Evolutionary conservation across 1,284 basidiomycete species (phyloP).

Genomic region (Apiotrichum siamense): DNA sequence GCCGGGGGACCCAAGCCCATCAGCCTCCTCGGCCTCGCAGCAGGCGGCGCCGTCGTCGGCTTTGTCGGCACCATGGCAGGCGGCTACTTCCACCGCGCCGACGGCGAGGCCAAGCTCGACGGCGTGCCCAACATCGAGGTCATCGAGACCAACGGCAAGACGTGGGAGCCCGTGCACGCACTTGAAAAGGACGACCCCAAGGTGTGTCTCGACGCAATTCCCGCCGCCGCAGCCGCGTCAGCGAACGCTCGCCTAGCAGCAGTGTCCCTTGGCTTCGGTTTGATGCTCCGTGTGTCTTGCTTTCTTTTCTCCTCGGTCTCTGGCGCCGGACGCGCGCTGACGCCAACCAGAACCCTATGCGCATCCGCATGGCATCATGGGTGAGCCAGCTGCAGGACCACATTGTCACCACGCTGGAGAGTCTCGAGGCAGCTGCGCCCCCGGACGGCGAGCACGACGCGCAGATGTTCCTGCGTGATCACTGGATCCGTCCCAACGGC

Average conservation of each 20-base stretch:
- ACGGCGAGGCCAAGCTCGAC: slow-evolving; percentile 16
- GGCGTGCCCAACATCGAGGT: slow-evolving; percentile 28
- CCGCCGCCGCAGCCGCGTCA: background rate
- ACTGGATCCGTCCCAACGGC: slow-evolving; percentile 72
- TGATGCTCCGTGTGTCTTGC: slow-evolving; percentile 13
- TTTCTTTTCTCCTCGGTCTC: background rate
- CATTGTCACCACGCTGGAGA: slow-evolving; percentile 74
- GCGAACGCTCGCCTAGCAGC: slow-evolving; percentile 1
- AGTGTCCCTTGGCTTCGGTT: slow-evolving; percentile 7
- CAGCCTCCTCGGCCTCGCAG: slow-evolving; percentile 1
- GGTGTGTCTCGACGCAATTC: slow-evolving; percentile 24
- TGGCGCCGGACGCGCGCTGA: no score
- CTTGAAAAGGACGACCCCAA: slow-evolving; percentile 43
- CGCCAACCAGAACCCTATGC: slow-evolving; percentile 56
- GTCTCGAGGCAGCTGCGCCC: slow-evolving; percentile 62
- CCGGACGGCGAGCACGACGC: slow-evolving; percentile 41
- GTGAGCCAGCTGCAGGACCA: slow-evolving; percentile 71
- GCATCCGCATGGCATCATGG: slow-evolving; percentile 71
- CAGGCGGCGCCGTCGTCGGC: slow-evolving; percentile 7
- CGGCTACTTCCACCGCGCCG: slow-evolving; percentile 6
- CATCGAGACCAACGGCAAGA: slow-evolving; percentile 29
- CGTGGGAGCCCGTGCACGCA: slow-evolving; percentile 36
- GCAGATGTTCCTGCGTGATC: slow-evolving; percentile 69
- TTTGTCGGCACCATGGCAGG: slow-evolving; percentile 6
- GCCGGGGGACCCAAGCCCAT: background rate